Base-by-base conservation (phyloP, 768 basidiomycete species). In the Clitopilus passeckerianus region DNA sequence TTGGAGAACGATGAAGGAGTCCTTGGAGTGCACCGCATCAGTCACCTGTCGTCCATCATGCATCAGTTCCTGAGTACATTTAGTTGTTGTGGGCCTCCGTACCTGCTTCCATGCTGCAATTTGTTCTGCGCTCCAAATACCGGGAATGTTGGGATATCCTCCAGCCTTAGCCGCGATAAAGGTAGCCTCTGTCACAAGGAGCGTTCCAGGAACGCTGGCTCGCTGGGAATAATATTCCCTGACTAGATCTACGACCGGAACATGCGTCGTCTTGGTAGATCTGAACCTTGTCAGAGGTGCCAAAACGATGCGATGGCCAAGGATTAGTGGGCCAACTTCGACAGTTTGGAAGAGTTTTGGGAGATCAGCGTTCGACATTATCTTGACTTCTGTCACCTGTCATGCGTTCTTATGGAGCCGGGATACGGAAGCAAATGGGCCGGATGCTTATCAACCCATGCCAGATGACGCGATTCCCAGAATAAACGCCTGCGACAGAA, bases 241-340 rank as follows among this genome's bases (percentile, higher is more conserved):
- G 10, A 63, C 66, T 18, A 73, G 61, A 10, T 69, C 71, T 1
- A 65, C 64, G 2, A 66, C 27, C 1, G 70, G 77, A 3, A 77
- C 74, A 57, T 77, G 65, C 20, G 59, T 44, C n/a, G 59, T 46
- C 1, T 60, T 57, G 57, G 66, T 67, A 2, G 76, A 75, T 16
- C 80, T 72, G 57, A 64, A 58, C 20, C 82, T 74, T 0, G 81
- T 83, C 12, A 78, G 59, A 1, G 81, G 80, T 0, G 81, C 76
- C 46, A 81, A 73, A 1, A 80, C 78, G 33, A 82, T 67, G 3
- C 80, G 77, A 68, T 84, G 82, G 54, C 65, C 58, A 52, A 80
- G 71, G 1, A 60, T 37, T 8, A 75, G 41, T 2, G 65, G 59
- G 24, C 80, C 80, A 8, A 81, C 68, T 56, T 67, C 61, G 56